Base-by-base conservation (phyloP, 768 basidiomycete genomes). In the Rhizopogon roseolus region DNA sequence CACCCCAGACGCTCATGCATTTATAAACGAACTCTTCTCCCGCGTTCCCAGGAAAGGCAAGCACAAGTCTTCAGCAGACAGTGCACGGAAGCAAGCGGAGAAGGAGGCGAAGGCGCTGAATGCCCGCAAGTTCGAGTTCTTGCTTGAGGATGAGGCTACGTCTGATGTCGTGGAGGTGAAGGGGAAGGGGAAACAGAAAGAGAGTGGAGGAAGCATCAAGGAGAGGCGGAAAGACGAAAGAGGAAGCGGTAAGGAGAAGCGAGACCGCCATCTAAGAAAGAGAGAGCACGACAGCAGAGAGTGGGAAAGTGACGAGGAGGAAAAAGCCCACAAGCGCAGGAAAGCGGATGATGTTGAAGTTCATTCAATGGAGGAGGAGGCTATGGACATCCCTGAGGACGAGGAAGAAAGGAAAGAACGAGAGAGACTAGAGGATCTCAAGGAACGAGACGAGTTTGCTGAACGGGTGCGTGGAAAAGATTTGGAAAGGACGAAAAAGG, bases 271-370 rank as follows among this genome's bases (percentile, higher is more conserved):
- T 56, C 76, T 81, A 38, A 77, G 93, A 59, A 95, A 94, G 67
- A 76, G 93, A 46, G 93, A 95, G 29, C 80, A 84, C 54, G 88
- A 90, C 57, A 81, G 75, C 19, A 86, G 84, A 52, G 88, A 91
- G 55, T 95, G 94, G 93, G 89, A 92, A 67, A 92, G 90, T 60
- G 93, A 93, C 57, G 92, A 91, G 56, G 93, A 94, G 54, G 90
- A 93, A 59, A 74, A 82, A 65, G 73, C 78, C 38, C 75, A 84
- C 66, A 92, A 89, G 66, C 81, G 85, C 54, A 66, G 76, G 67
- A 81, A 76, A 60, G 68, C 74, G 2, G 81, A 81, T n/a, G 76
- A 78, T 41, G 73, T 68, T 40, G 66, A 57, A 27, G 60, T 58
- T 49, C 52, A 50, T 22, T 61, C 50, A 52, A 62, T 58, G 1